phyloP scores from a whole-genome alignment of 1,284 basidiomycete species.

The Trichosporon sp. region DNA sequence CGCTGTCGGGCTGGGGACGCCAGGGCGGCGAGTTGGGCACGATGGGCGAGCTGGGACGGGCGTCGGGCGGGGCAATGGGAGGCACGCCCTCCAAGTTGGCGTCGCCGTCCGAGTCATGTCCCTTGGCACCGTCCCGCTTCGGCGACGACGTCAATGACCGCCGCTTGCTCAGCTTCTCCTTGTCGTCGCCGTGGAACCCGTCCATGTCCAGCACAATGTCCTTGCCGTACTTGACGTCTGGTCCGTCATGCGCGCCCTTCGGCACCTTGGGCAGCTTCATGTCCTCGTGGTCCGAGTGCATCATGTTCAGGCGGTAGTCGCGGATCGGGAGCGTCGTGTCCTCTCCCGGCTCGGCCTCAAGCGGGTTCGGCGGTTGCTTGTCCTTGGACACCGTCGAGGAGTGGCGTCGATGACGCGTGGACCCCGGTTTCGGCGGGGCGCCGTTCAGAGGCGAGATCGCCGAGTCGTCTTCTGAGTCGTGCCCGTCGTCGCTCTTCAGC shows the following conservation, averaged over 20 bases:
- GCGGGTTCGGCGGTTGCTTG: constrained; percentile 44
- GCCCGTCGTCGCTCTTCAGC: background rate
- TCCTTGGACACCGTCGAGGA: constrained; percentile 14
- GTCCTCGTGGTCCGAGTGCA: constrained; percentile 58
- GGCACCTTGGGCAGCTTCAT: constrained; percentile 61
- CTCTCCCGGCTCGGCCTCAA: constrained; percentile 41
- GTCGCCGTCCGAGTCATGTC: background rate
- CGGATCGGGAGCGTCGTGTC: constrained; percentile 34
- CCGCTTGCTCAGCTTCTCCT: constrained; percentile 23
- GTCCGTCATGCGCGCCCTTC: constrained; percentile 62
- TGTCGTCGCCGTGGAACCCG: constrained; percentile 55
- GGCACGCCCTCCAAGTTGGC: background rate
- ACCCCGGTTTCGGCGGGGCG: background rate
- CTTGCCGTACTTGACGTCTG: constrained; percentile 67
- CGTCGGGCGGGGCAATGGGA: background rate
- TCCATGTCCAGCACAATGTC: constrained; percentile 62
- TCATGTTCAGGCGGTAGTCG: constrained; percentile 35
- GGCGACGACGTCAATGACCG: background rate
- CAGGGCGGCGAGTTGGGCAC: constrained; percentile 13
- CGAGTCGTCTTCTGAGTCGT: background rate
- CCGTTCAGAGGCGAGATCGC: constrained; percentile 14
- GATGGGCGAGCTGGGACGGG: constrained; percentile 5
- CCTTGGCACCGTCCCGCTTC: background rate
- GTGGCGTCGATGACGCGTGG: constrained; percentile 13
- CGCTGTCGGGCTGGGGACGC: constrained; percentile 14